Percentiles rank a stretch among this genome's conserved stretches.
These are phyloP conservation scores for Hypomontagnella submonticulosa DNA, from an alignment of 495 filamentous ascomycete genomes.

Conservation along the genomic window DNA sequence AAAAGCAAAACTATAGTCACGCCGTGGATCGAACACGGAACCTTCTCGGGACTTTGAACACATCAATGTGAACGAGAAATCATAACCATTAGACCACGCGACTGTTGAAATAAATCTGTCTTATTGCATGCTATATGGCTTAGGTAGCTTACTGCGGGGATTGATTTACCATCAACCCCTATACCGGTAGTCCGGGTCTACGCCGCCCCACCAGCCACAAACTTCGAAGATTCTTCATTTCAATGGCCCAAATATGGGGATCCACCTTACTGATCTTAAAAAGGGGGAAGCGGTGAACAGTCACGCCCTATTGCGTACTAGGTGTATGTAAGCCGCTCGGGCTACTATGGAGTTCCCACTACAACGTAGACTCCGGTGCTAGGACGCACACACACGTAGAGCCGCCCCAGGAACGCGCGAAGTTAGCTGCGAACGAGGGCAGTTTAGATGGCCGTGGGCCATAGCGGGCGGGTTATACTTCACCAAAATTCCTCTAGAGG, in stretches of 20 bases:
- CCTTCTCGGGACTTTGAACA: constrained; percentile 55
- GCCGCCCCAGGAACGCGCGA: background rate
- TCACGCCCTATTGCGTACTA: too few relatives aligned
- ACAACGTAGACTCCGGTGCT: constrained; percentile 20
- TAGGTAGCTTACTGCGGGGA: background rate
- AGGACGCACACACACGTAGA: constrained; percentile 18
- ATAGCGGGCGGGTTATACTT: too few relatives aligned
- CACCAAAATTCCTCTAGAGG: background rate
- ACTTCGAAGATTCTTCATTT: too few relatives aligned
- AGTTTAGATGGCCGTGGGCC: too few relatives aligned
- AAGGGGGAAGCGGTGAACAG: background rate
- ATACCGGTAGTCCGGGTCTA: too few relatives aligned
- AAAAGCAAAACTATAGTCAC: constrained; percentile 48
- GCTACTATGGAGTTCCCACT: constrained; percentile 10
- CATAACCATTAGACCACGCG: constrained; percentile 62
- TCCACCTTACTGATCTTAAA: too few relatives aligned
- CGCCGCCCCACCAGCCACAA: too few relatives aligned
- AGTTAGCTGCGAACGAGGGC: background rate
- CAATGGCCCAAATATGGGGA: too few relatives aligned
- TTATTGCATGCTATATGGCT: background rate
- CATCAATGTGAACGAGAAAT: constrained; percentile 61
- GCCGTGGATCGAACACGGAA: constrained; percentile 63
- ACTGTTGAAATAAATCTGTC: constrained; percentile 34
- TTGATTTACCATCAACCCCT: too few relatives aligned
- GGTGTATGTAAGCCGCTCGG: too few relatives aligned